Evolutionary conservation across 352 stramenopile species (phyloP), one percentile per base, ranked within the genome.

Genomic region (Globisporangium parvum): DNA sequence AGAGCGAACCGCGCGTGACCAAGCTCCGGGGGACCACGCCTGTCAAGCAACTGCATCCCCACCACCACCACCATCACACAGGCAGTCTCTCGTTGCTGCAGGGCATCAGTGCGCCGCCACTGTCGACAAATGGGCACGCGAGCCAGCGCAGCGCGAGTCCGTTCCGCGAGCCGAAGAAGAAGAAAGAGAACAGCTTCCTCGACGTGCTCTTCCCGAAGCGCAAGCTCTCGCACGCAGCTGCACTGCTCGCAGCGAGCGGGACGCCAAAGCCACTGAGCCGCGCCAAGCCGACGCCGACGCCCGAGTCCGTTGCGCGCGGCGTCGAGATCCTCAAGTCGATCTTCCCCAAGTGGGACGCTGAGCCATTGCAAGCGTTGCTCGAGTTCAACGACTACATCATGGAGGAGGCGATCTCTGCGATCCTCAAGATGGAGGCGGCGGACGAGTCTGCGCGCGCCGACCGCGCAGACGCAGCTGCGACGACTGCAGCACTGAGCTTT

Each of bases 311-410:
- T 44, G 73, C 64, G 3, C 77, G 79, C 12, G 77, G 77, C 10
- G 73, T 91, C 0, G 79, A 87, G 51, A 89, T 92, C 42, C 53
- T 94, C 44, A 69, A 77, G 51, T 87, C 79, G 12, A 92, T 94
- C 48, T 94, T 94, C 66, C 84, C 81, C 2, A 83, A 77, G 33
- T 94, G 84, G 84, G 84, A 94, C 49, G 53, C 62, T 14, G 70
- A 70, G 51, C 73, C 80, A 23, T 49, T 94, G 58, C 70, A 83
- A 20, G 73, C 88, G 26, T 70, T 94, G 54, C 70, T 94, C 20
- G 84, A 92, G 46, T 71, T 72, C 14, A 87, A 91, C 56, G 72
- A 65, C 11, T 92, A 78, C 41, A 70, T 88, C 35, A 91, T 94
- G 78, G 84, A 94, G 47, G 78, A 88, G 12, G 79, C 84, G 10